phyloP scores from a whole-genome alignment of 805 yeast species.

The Zygotorulaspora chibaensis region DNA sequence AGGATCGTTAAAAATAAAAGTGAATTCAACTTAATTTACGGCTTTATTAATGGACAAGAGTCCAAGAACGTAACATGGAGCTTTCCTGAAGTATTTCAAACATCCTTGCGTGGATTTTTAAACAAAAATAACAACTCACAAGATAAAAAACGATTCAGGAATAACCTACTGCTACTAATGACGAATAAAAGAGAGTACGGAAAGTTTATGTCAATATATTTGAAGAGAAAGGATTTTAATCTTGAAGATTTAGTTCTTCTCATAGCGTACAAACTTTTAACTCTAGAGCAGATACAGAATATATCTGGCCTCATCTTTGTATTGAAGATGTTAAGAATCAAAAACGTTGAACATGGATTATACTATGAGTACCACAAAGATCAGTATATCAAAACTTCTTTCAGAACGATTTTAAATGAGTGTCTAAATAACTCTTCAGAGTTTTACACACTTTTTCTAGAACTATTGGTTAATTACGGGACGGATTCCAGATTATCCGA shows the following conservation, averaged over 20 bases:
- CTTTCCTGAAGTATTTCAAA: conserved; percentile 31
- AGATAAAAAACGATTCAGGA: conserved; percentile 15
- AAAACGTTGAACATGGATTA: conserved; percentile 10
- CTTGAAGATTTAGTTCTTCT: conserved; percentile 20
- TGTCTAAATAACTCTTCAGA: conserved; percentile 11
- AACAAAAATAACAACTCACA: conserved; percentile 5
- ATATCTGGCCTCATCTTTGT: conserved; percentile 20
- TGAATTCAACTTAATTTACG: conserved; percentile 13
- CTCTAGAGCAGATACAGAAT: conserved; percentile 27
- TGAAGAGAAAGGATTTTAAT: conserved; percentile 29
- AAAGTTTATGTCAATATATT: conserved; percentile 31
- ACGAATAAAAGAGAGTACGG: conserved; percentile 27
- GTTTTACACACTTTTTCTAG: conserved; percentile 17
- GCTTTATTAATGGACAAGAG: conserved; percentile 13
- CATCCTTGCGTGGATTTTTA: conserved; percentile 25
- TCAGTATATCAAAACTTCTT: conserved; percentile 24
- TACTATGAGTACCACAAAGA: conserved; percentile 22
- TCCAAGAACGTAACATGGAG: conserved; percentile 11
- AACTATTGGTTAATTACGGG: conserved; percentile 23
- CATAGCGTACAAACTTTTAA: conserved; percentile 27
- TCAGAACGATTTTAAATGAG: conserved; percentile 15
- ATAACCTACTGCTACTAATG: conserved; percentile 23
- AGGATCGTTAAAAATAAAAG: conserved; percentile 20
- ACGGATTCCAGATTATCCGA: conserved; percentile 14
- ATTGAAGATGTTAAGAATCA: conserved; percentile 12